Conservation (phyloP, 1,284 basidiomycete species). For the Grifola frondosa region DNA sequence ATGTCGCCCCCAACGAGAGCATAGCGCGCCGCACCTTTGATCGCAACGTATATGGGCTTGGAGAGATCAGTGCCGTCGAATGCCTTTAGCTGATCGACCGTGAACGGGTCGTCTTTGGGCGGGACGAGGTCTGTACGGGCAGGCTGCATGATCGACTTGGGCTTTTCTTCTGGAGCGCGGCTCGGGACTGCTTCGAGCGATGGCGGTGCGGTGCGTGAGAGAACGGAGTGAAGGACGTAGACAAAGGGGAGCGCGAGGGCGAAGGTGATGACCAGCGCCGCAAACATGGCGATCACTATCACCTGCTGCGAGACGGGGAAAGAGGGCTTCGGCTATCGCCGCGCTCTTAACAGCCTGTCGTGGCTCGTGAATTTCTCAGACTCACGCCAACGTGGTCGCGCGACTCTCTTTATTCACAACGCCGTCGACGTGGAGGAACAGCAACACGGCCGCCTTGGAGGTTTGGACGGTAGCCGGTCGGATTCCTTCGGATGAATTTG, state of each 20-base stretch:
- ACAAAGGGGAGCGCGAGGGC: constrained; percentile 21
- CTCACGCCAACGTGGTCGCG: no score
- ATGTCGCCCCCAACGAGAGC: no score
- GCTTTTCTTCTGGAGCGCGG: constrained; percentile 27
- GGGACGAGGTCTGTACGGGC: constrained; percentile 61
- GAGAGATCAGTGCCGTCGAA: constrained; percentile 66
- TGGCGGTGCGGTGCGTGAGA: constrained; percentile 4
- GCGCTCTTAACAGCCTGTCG: no score
- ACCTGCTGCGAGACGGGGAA: no score
- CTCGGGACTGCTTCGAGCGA: constrained; percentile 13
- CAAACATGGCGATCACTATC: constrained; percentile 21
- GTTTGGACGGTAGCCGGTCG: no score
- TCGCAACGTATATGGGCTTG: constrained; percentile 83
- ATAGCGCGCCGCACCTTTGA: constrained; percentile 77
- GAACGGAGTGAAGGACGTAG: constrained; percentile 19
- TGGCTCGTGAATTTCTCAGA: no score
- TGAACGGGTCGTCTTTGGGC: constrained; percentile 79
- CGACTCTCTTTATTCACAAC: no score
- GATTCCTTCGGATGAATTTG: no score
- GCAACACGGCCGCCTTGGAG: no score
- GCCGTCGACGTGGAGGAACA: no score
- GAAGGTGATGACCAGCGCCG: constrained; percentile 18
- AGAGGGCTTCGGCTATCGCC: no score
- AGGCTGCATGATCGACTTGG: constrained; percentile 71
- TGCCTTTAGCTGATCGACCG: constrained; percentile 61